Base-by-base conservation (phyloP, 2,329 filamentous ascomycete genomes). In the Dryadomyces quercus-mongolicae region DNA sequence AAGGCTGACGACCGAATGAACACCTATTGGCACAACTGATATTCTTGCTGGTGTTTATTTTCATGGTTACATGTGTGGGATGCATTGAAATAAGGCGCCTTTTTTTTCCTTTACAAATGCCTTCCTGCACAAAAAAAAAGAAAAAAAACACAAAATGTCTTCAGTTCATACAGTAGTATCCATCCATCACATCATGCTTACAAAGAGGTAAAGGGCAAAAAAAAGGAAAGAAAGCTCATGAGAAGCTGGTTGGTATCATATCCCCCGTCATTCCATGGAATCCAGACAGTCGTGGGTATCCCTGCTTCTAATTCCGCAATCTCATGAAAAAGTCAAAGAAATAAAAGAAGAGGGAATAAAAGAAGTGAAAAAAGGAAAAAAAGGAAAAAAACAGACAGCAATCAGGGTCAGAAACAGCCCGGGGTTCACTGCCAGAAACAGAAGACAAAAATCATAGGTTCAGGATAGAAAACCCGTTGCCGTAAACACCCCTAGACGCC, bases 311-410 rank as follows among this genome's bases (percentile, higher is more conserved):
- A 46, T 7, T 18, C 20, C 8, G 18, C 12, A 18, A 46, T 34
- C 16, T 48, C 42, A 18, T 20, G 42, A 44, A 44, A 44, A 44
- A 44, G 16, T n/a, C 18, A 44, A 34, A 50, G 18, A 51, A 52
- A 58, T 45, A 49, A 50, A 43, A 18, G 34, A 55, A 40, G 18
- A 49, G 34, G 10, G 42, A 56, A 52, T 25, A 50, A 34, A 55
- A 51, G 22, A 18, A 53, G 12, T 18, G 51, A 42, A 20, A 51
- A 36, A 47, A 48, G 36, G 36, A 25, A 25, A 21, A 51, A n/a
- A n/a, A n/a, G n/a, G n/a, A n/a, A n/a, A n/a, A 52, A 46, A 49
- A 36, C 5, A 43, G 40, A 44, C 42, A 44, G 1, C 52, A 44
- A 52, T 6, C 45, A 7, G 20, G 45, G n/a, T 4, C 8, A 44